A percentile compares a stretch with the other conserved stretches of the same genome.
phyloP scores from a whole-genome alignment of 2,329 filamentous ascomycete genomes.

The Thermoascus crustaceus region DNA sequence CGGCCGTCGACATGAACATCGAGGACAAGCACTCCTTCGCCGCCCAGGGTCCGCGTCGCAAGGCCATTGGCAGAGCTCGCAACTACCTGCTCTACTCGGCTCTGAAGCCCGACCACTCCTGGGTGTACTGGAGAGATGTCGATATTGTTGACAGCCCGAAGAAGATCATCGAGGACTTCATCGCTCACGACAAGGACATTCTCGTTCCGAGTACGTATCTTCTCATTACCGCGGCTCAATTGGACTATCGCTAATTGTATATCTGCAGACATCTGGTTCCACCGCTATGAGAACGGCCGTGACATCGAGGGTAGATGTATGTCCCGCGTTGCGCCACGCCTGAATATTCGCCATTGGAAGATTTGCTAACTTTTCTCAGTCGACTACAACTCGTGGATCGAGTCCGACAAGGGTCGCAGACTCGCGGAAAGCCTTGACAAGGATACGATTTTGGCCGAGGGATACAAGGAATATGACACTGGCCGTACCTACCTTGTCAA shows the following conservation, averaged over 20 bases:
- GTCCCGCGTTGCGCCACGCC: conserved; percentile 31
- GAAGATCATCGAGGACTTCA: conserved; percentile 87
- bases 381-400: conserved; percentile 98
- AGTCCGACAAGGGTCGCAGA: conserved; percentile 75
- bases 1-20: conserved; percentile 66
- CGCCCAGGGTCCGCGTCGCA: conserved; percentile 82
- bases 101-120: conserved; percentile 87
- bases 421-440: conserved; percentile 66
- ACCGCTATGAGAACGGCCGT: conserved; percentile 67
- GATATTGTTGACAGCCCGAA: conserved; percentile 88
- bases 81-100: conserved; percentile 84
- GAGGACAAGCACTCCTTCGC: conserved; percentile 76
- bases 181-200: conserved; percentile 86
- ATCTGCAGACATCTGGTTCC: conserved; percentile 83
- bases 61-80: conserved; percentile 78
- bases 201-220: conserved; percentile 77
- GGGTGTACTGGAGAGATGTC: conserved; percentile 98
- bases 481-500: conserved; percentile 80
- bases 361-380: conserved; percentile 46
- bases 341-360: not conserved
- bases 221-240: not conserved
- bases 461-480: conserved; percentile 89
- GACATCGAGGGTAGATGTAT: conserved; percentile 94
- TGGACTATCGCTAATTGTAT: conserved; percentile 11
- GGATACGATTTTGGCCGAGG: conserved; percentile 80